These are phyloP conservation scores for Pestalotiopsis sp. DNA, from an alignment of 2,329 filamentous ascomycete species.

Conservation along the genomic window DNA sequence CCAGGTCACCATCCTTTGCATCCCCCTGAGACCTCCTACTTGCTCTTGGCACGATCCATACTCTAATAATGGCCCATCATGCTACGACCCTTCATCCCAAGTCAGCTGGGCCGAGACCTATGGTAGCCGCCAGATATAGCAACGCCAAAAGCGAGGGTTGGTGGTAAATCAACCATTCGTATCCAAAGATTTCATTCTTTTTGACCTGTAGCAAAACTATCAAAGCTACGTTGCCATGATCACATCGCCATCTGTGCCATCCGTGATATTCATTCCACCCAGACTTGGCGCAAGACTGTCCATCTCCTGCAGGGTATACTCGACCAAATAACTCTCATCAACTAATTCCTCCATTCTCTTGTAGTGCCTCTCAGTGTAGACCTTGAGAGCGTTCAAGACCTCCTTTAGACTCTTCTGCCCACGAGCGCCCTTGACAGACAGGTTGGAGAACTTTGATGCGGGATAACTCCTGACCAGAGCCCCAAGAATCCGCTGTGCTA, in stretches of 20 bases:
- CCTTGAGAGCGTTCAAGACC: slow-evolving; percentile 82
- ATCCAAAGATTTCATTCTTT: neutral
- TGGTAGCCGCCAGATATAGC: neutral
- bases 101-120: neutral
- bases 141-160: neutral
- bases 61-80: neutral
- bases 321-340: slow-evolving; percentile 92
- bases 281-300: slow-evolving; percentile 65
- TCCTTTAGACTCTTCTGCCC: slow-evolving; percentile 75
- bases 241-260: slow-evolving; percentile 43
- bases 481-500: slow-evolving; percentile 85
- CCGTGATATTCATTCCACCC: slow-evolving; percentile 38
- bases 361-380: slow-evolving; percentile 93
- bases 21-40: neutral
- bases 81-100: neutral
- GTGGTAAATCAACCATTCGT: neutral
- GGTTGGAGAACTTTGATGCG: slow-evolving; percentile 72
- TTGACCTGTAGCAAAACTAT: neutral
- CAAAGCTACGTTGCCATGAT: slow-evolving; percentile 37
- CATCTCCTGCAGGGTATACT: slow-evolving; percentile 94
- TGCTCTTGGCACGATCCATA: neutral
- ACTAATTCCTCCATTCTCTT: slow-evolving; percentile 85
- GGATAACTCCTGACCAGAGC: slow-evolving; percentile 81
- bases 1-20: neutral
- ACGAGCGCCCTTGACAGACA: slow-evolving; percentile 62